phyloP scores from a whole-genome alignment of 208 protist genomes.

The Wallacemonas sp. region DNA sequence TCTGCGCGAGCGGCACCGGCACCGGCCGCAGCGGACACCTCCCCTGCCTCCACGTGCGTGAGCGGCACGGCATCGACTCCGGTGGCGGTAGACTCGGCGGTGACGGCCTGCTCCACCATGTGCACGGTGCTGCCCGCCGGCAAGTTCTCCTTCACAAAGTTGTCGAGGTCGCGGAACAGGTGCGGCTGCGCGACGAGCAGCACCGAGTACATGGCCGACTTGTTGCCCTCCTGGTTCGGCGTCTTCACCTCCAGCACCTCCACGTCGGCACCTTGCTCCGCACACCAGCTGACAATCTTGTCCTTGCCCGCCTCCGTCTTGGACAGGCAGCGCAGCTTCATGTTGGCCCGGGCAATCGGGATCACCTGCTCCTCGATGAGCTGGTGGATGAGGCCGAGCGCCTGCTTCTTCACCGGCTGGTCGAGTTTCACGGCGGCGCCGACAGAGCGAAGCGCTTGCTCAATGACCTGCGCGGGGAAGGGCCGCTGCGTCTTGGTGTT shows the following conservation, averaged over 20 bases:
- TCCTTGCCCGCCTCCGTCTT: conserved; percentile 41
- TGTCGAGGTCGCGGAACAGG: conserved; percentile 73
- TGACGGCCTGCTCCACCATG: conserved; percentile 79
- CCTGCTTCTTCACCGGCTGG: conserved; percentile 93
- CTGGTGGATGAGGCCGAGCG: conserved; percentile 92
- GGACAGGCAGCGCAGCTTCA: conserved; percentile 89
- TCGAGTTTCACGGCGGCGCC: conserved; percentile 92
- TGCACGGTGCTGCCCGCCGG: conserved; percentile 64
- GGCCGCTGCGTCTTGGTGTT: conserved; percentile 92
- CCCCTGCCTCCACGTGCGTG: conserved; percentile 6
- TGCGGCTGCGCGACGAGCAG: conserved; percentile 71
- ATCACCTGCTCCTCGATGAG: conserved; percentile 86
- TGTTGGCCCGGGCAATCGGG: conserved; percentile 94
- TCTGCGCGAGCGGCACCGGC: background rate
- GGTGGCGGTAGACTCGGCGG: conserved; percentile 35
- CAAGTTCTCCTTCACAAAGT: conserved; percentile 69
- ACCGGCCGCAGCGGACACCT: background rate
- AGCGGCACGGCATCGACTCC: conserved; percentile 18
- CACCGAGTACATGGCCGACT: conserved; percentile 31
- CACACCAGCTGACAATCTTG: conserved; percentile 62
- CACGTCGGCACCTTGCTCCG: conserved; percentile 33
- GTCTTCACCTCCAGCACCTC: conserved; percentile 44
- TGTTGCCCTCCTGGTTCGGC: conserved; percentile 10
- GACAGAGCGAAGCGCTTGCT: conserved; percentile 94
- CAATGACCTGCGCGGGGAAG: conserved; percentile 92